Percentiles rank a stretch among this genome's conserved stretches.
Conservation (phyloP, 176 grass and related monocot species). For the Themeda triandra region DNA sequence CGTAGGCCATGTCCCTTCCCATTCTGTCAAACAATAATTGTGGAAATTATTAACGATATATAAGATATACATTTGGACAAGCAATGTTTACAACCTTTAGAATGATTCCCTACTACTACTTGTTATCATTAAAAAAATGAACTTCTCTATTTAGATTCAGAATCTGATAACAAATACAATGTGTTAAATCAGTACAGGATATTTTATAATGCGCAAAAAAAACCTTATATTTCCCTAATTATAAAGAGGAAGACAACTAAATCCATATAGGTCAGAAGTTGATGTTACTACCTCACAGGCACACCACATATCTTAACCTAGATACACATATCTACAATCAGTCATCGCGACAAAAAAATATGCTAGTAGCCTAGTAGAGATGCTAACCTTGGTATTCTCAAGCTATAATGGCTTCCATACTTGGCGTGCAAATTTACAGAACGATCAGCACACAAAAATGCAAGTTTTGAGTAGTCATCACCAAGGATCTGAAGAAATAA, state of each 20-base stretch:
- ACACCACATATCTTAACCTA: neutral
- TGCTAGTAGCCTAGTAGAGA: neutral
- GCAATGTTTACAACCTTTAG: neutral
- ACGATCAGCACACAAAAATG: slow-evolving; percentile 85
- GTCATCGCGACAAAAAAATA: neutral
- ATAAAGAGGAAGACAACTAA: neutral
- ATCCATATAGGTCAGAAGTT: neutral
- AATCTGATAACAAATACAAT: slow-evolving; percentile 1
- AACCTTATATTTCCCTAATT: neutral
- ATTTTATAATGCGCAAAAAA: neutral
- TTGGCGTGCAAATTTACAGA: slow-evolving; percentile 91
- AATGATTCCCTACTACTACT: neutral
- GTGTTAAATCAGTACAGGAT: neutral
- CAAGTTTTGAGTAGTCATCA: slow-evolving; percentile 92
- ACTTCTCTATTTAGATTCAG: neutral
- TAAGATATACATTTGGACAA: slow-evolving; percentile 5
- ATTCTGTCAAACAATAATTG: slow-evolving; percentile 53
- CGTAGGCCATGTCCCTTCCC: slow-evolving; percentile 94
- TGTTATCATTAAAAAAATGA: slow-evolving; percentile 3
- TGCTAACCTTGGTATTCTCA: slow-evolving; percentile 91
- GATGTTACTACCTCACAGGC: neutral
- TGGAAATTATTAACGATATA: neutral
- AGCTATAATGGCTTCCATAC: slow-evolving; percentile 87
- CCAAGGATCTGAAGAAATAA: slow-evolving; percentile 58
- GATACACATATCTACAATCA: neutral